Evolutionary conservation across 306 rosid genomes (phyloP), one percentile per base, ranked within the genome.

Genomic region (Psophocarpus tetragonolobus): DNA sequence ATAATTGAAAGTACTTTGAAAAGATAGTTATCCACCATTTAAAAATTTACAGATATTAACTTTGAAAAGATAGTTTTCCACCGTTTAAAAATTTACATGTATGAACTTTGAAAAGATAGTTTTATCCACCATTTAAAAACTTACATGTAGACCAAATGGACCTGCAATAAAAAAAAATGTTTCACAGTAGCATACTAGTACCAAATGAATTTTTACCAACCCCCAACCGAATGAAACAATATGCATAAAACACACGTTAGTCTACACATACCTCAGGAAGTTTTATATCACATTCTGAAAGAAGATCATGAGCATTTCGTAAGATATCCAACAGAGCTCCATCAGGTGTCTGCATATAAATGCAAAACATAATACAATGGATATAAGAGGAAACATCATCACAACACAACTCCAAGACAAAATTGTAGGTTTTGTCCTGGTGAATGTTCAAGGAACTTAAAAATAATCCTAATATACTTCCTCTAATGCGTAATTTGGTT

Each of bases 281-380:
- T 74, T 76, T 72, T 83, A 95, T 90, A 68, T 84, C 84, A 83
- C 97, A 92, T 30, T 64, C 80, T 71, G 94, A 92, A 83, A 96
- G 97, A 87, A 96, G 85, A 88, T 91, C 98, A 39, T 13, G 74
- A 11, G 94, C 92, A 83, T 95, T 92, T 85, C 99, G 81, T 85
- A 92, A 80, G 60, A 90, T 84, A 84, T 96, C 99, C 88, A 96
- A 77, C 65, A 92, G 88, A 42, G 99, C 61, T 13, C 98, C 99
- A 70, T 91, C 97, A 11, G 97, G 98, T 81, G 97, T 96, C 98
- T 96, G 91, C 88, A 86, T 27, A n/a, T 27, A 71, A 74, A 81
- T 60, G 54, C 60, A 80, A 80, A 29, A 79, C 18, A 53, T 76
- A 36, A 42, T 63, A 76, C 74, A 36, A 42, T 63, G 74, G 36